Evolutionary conservation across 495 filamentous ascomycete species (phyloP).

Genomic region (Trichoderma parareesei): DNA sequence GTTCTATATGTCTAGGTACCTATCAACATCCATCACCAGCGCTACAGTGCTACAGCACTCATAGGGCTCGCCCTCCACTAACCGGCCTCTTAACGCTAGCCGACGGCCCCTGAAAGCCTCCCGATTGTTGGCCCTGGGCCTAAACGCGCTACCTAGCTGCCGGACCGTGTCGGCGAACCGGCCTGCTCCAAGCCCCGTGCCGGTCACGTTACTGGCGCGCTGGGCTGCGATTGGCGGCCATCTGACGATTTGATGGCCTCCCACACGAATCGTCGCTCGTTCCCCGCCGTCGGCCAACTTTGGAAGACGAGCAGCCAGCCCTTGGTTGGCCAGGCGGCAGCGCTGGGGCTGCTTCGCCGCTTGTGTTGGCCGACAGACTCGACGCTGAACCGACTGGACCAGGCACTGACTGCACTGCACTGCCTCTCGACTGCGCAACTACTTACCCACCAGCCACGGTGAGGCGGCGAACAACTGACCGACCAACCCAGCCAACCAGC

Average conservation of each 20-base stretch:
- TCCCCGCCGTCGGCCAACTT: constrained; percentile 8
- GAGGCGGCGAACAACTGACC: neutral
- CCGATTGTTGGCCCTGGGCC: neutral
- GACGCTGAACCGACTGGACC: too few relatives aligned
- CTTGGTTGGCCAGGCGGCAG: too few relatives aligned
- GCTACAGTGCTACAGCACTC: too few relatives aligned
- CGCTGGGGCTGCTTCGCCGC: neutral
- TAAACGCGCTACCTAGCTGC: neutral
- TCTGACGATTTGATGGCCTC: too few relatives aligned
- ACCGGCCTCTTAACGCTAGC: neutral
- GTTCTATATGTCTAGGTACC: too few relatives aligned
- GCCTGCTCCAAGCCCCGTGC: neutral
- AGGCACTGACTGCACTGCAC: neutral
- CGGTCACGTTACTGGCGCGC: constrained; percentile 2
- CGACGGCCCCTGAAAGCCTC: neutral
- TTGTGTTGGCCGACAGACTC: neutral
- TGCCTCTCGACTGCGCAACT: neutral
- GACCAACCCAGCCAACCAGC: neutral
- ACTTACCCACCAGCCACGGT: neutral
- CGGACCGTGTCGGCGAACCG: neutral
- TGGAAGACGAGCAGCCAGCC: neutral
- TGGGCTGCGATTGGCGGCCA: neutral
- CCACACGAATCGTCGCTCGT: neutral
- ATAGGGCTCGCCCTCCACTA: neutral
- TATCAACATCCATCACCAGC: too few relatives aligned